Percentiles rank a stretch among this genome's conserved stretches.
These are phyloP conservation scores for Sporothrix euskadiensis DNA, from an alignment of 2,329 filamentous ascomycete genomes.

Conservation along the genomic window DNA sequence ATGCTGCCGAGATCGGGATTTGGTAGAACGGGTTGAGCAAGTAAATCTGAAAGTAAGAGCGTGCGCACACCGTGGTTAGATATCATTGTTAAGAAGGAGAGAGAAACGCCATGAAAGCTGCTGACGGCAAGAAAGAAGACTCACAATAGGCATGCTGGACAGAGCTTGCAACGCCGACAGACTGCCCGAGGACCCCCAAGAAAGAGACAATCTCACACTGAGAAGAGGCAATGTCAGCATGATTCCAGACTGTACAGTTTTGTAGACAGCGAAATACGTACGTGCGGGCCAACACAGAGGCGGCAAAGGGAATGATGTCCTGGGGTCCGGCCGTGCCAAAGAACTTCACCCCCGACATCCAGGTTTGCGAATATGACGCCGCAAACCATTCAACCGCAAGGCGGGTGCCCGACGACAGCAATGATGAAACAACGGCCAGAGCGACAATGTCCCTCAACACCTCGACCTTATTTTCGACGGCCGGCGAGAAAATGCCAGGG, in stretches of 20 bases:
- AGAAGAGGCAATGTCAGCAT: slow-evolving; percentile 30
- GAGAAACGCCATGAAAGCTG: not conserved
- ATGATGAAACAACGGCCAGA: slow-evolving; percentile 16
- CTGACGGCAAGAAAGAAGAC: slow-evolving; percentile 34
- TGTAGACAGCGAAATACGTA: not conserved
- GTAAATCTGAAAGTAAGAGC: slow-evolving; percentile 56
- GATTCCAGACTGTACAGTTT: not conserved
- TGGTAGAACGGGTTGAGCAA: slow-evolving; percentile 77
- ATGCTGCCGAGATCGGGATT: slow-evolving; percentile 43
- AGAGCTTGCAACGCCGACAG: slow-evolving; percentile 66
- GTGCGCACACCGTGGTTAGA: slow-evolving; percentile 18
- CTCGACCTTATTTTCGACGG: slow-evolving; percentile 22
- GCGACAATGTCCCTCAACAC: slow-evolving; percentile 15
- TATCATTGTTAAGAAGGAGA: no score
- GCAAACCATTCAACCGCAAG: slow-evolving; percentile 10
- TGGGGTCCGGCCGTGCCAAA: not conserved
- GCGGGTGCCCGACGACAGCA: not conserved
- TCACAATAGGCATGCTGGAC: slow-evolving; percentile 70
- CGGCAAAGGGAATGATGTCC: not conserved
- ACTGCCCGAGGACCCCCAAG: slow-evolving; percentile 69
- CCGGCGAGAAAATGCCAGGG: slow-evolving; percentile 26
- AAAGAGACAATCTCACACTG: slow-evolving; percentile 61
- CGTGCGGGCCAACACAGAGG: slow-evolving; percentile 23
- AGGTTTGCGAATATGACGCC: not conserved
- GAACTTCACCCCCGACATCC: slow-evolving; percentile 18